phyloP scores from a whole-genome alignment of 2,329 filamentous ascomycete species.

The Colletotrichum incanum region DNA sequence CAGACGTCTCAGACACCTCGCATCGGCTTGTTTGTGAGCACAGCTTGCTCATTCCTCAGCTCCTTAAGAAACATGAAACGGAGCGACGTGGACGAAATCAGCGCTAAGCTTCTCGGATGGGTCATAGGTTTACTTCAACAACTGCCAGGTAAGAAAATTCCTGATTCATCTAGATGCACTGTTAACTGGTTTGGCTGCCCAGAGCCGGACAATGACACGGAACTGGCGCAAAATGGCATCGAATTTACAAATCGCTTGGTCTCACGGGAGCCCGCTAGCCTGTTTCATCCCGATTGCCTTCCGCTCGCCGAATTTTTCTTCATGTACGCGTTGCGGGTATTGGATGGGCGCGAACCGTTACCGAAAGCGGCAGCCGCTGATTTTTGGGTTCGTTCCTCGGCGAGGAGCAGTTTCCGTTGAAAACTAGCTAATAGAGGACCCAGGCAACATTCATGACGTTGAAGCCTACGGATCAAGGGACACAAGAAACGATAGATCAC shows the following conservation, averaged over 20 bases:
- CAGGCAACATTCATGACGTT: conserved; percentile 69
- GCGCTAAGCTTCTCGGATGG: conserved; percentile 72
- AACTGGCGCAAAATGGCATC: conserved; percentile 81
- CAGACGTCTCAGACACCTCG: conserved; percentile 74
- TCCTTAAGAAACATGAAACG: conserved; percentile 66
- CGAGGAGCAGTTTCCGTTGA: no score
- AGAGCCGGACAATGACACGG: conserved; percentile 76
- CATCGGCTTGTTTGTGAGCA: conserved; percentile 79
- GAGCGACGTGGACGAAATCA: conserved; percentile 62
- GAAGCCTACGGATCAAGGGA: conserved; percentile 58
- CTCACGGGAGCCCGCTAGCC: conserved; percentile 71
- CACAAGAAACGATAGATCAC: conserved; percentile 61
- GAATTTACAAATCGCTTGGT: conserved; percentile 79
- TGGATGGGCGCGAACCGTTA: conserved; percentile 80
- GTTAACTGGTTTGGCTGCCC: conserved; percentile 35
- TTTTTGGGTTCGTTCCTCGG: conserved; percentile 75
- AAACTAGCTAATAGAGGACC: conserved; percentile 17
- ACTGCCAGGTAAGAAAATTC: conserved; percentile 67
- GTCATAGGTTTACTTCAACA: conserved; percentile 74
- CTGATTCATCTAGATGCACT: not conserved
- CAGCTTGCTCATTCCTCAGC: conserved; percentile 79
- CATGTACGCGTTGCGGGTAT: conserved; percentile 78
- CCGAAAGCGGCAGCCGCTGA: conserved; percentile 82
- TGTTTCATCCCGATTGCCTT: conserved; percentile 71
- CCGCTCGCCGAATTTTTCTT: conserved; percentile 77